Evolutionary conservation across 306 rosid genomes (phyloP).

Genomic region (Cucumis hystrix): DNA sequence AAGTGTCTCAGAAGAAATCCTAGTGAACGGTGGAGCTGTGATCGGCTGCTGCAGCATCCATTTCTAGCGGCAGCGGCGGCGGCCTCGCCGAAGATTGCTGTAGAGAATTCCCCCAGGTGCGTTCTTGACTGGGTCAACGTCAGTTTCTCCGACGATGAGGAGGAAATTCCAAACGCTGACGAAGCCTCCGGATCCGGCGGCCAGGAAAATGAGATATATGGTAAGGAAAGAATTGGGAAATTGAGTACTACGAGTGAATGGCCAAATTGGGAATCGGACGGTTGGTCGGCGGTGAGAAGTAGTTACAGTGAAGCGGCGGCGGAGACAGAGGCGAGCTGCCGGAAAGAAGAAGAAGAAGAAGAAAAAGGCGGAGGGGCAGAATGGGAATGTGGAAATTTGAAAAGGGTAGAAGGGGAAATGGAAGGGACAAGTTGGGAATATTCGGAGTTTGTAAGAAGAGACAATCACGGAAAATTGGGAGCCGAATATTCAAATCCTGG

Average conservation of each 20-base stretch:
- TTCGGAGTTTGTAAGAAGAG: neutral
- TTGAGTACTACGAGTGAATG: conserved; percentile 24
- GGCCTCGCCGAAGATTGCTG: neutral
- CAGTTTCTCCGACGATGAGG: conserved; percentile 26
- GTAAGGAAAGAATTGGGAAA: conserved; percentile 31
- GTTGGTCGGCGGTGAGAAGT: conserved; percentile 51
- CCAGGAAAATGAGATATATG: neutral
- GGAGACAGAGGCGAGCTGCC: neutral
- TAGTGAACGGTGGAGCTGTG: conserved; percentile 60
- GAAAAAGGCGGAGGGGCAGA: neutral
- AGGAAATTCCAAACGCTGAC: neutral
- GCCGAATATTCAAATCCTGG: conserved; percentile 13
- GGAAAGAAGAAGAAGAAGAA: neutral
- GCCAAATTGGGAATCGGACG: conserved; percentile 62
- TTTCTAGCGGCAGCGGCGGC: conserved; percentile 22
- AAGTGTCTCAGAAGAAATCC: conserved; percentile 52
- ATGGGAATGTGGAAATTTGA: neutral
- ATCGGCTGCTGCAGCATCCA: conserved; percentile 78
- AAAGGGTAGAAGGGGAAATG: neutral
- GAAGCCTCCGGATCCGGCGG: neutral
- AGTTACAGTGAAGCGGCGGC: conserved; percentile 1
- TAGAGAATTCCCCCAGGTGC: conserved; percentile 66
- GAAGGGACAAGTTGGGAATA: conserved; percentile 25
- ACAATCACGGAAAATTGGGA: neutral
- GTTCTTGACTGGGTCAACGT: conserved; percentile 57